phyloP scores from a whole-genome alignment of 2,329 filamentous ascomycete genomes.

The Colletotrichum liriopes region DNA sequence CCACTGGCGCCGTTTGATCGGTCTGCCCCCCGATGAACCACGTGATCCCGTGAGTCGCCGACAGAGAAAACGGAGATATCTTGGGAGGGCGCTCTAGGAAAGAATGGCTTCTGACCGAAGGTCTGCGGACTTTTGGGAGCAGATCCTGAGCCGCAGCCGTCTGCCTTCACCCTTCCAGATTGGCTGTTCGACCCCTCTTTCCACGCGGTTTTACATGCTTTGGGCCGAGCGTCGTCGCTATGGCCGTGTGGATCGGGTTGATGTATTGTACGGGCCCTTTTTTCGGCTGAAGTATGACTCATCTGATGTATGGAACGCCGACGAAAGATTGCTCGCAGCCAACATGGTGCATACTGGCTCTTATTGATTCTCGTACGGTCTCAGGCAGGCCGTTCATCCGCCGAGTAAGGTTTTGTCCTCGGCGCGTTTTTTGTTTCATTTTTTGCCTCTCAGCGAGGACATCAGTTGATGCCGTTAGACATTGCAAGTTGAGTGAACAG shows the following conservation, averaged over 20 bases:
- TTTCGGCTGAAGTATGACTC: constrained; percentile 1
- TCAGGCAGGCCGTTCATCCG: too few relatives aligned
- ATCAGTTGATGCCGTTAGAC: neutral
- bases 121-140: neutral
- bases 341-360: neutral
- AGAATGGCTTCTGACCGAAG: neutral
- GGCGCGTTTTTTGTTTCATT: neutral
- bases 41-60: constrained; percentile 4
- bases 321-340: neutral
- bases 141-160: neutral
- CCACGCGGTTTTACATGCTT: neutral
- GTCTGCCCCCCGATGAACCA: constrained; percentile 17
- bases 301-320: constrained; percentile 10
- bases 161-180: neutral
- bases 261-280: neutral
- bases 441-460: too few relatives aligned
- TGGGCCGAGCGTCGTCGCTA: neutral
- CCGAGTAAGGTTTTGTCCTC: neutral
- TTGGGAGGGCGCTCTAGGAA: constrained; percentile 1
- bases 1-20: constrained; percentile 30
- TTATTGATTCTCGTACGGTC: neutral
- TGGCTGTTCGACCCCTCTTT: neutral
- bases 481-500: neutral
- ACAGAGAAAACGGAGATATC: constrained; percentile 19
- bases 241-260: neutral